Conservation (phyloP, 768 basidiomycete genomes). For the Podaxis sp. region DNA sequence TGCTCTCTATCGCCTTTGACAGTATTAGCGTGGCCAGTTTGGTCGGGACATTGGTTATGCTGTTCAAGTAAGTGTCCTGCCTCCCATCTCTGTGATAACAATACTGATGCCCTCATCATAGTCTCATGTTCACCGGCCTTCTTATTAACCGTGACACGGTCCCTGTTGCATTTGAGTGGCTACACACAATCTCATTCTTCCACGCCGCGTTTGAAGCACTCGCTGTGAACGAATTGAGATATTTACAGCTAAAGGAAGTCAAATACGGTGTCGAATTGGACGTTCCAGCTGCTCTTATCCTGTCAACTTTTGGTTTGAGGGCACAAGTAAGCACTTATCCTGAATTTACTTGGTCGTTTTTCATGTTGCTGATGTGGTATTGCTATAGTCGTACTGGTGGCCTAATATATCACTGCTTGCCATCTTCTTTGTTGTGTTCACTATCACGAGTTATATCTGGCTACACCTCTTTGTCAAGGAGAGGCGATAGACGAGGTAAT, state of each 20-base stretch:
- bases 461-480: constrained; percentile 92
- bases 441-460: constrained; percentile 70
- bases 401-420: constrained; percentile 86
- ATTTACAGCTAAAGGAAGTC: constrained; percentile 88
- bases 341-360: constrained; percentile 12
- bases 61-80: constrained; percentile 82
- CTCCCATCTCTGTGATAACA: background rate
- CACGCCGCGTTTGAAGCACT: constrained; percentile 98
- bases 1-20: constrained; percentile 87
- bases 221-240: constrained; percentile 96
- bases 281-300: constrained; percentile 92
- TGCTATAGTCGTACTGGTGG: constrained; percentile 89
- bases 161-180: constrained; percentile 69
- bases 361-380: constrained; percentile 7
- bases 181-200: constrained; percentile 95
- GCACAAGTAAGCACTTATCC: constrained; percentile 58
- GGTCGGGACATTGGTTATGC: constrained; percentile 94
- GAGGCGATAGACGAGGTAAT: constrained; percentile 39
- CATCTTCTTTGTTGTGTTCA: constrained; percentile 85
- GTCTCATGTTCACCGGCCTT: constrained; percentile 92
- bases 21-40: constrained; percentile 88
- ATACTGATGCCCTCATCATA: constrained; percentile 27
- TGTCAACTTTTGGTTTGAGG: constrained; percentile 90
- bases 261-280: constrained; percentile 98
- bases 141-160: constrained; percentile 93